These are phyloP conservation scores for Coemansia sp. DNA, from an alignment of 192 early-diverging fungal species.

Conservation along the genomic window DNA sequence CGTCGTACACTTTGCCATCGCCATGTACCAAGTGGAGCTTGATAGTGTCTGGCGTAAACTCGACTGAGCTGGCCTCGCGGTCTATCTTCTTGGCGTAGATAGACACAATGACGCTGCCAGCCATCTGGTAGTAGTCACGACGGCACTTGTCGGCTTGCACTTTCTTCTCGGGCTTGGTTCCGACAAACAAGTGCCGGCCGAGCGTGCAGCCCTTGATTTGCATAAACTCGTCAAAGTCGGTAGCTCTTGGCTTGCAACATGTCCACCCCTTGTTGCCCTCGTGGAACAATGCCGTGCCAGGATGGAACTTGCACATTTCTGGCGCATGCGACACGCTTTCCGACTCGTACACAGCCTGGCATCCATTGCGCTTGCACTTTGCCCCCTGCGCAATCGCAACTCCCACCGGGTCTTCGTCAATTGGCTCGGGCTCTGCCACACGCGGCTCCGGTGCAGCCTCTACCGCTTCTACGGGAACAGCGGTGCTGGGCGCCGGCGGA, in stretches of 20 bases:
- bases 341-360: constrained; percentile 66
- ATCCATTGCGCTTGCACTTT: constrained; percentile 83
- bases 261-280: constrained; percentile 98
- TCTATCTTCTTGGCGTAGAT: constrained; percentile 94
- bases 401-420: constrained; percentile 76
- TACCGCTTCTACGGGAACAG: background rate
- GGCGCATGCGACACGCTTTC: constrained; percentile 51
- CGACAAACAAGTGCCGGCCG: constrained; percentile 92
- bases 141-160: constrained; percentile 61
- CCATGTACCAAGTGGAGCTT: constrained; percentile 77
- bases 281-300: constrained; percentile 91
- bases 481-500: constrained; percentile 15
- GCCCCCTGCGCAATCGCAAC: constrained; percentile 71
- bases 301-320: constrained; percentile 78
- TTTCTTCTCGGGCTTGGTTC: constrained; percentile 35
- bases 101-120: constrained; percentile 76
- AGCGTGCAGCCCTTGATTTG: constrained; percentile 89
- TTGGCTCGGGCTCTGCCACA: constrained; percentile 57
- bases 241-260: constrained; percentile 91
- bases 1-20: constrained; percentile 73
- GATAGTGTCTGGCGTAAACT: constrained; percentile 65
- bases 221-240: constrained; percentile 98
- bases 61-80: constrained; percentile 67
- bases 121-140: constrained; percentile 96
- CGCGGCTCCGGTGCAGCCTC: constrained; percentile 28